Conservation (phyloP, 345 rosid species). For the Moricandia arvensis region DNA sequence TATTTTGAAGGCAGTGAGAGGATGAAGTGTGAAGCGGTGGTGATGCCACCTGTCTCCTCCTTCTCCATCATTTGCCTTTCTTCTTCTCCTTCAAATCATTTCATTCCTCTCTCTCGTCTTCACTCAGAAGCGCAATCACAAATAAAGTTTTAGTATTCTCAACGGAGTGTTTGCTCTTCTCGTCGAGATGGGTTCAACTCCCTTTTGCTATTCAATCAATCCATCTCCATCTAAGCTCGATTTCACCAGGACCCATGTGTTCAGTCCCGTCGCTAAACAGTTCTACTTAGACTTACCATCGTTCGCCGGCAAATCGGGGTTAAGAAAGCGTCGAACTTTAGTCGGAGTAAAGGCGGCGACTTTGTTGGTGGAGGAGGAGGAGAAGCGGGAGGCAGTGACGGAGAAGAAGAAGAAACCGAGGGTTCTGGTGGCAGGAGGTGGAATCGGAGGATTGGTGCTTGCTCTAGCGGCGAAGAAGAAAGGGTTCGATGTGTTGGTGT, state of each 20-base stretch:
- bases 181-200: conserved; percentile 59
- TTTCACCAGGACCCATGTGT: conserved; percentile 53
- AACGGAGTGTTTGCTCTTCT: background rate
- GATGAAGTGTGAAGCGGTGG: conserved; percentile 18
- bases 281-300: conserved; percentile 46
- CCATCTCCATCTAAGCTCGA: conserved; percentile 46
- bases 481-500: conserved; percentile 82
- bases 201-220: conserved; percentile 48
- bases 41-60: conserved; percentile 45
- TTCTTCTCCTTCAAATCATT: conserved; percentile 24
- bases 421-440: conserved; percentile 88
- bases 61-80: conserved; percentile 26
- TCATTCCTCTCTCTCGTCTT: background rate
- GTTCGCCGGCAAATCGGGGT: conserved; percentile 16
- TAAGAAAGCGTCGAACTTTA: conserved; percentile 26
- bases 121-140: background rate
- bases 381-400: background rate
- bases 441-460: conserved; percentile 84
- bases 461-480: conserved; percentile 88
- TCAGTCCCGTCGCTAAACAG: conserved; percentile 36
- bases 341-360: conserved; percentile 47
- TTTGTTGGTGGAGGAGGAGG: conserved; percentile 11
- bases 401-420: conserved; percentile 49
- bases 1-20: conserved; percentile 23
- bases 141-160: background rate